Evolutionary conservation across 192 early-diverging fungal species (phyloP), one percentile per base, ranked within the genome.

Genomic region (Chytriomyces hyalinus): DNA sequence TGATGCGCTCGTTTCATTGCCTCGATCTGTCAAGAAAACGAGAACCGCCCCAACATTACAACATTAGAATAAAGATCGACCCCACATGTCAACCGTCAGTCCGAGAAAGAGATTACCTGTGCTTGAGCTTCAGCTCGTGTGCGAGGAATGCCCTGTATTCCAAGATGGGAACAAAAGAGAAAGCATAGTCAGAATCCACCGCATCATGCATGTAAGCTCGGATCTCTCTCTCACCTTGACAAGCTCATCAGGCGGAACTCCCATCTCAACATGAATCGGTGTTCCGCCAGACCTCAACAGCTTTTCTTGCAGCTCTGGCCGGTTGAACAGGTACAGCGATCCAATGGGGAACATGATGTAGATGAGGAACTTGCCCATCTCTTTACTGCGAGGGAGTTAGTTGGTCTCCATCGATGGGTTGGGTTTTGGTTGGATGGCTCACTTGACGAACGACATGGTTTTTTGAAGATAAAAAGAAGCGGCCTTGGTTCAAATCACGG

Each of bases 321-420:
- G 51, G 75, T 83, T 80, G 78, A 77, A 83, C 24, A 78, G 57
- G 66, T 73, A 80, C 22, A 83, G 65, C 49, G 77, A 76, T 1
- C 73, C 78, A 24, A 83, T 65, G 13, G 82, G 82, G 68, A 83
- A 83, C 78, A 83, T 80, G 50, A 80, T 83, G 78, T 83, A 83
- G 47, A 83, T 28, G 5, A 75, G 68, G 70, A 83, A 83, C 64
- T 83, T 69, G 9, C 43, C 64, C 53, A 57, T 57, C 53, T 57
- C 53, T 5, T 57, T 57, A 4, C 53, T 57, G 53, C 53, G 53
- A n/a, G 53, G 20, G 20, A 20, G 20, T 20, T 13, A 57, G 53
- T 13, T 57, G 53, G 53, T 57, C 53, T 57, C 15, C 4, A 57
- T 57, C 15, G 15, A 57, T 57, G 53, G 15, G 53, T 57, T 57